Percentiles rank a stretch among this genome's conserved stretches.
Evolutionary conservation across 1,284 basidiomycete genomes (phyloP).

Genomic region (Meripilus lineatus): DNA sequence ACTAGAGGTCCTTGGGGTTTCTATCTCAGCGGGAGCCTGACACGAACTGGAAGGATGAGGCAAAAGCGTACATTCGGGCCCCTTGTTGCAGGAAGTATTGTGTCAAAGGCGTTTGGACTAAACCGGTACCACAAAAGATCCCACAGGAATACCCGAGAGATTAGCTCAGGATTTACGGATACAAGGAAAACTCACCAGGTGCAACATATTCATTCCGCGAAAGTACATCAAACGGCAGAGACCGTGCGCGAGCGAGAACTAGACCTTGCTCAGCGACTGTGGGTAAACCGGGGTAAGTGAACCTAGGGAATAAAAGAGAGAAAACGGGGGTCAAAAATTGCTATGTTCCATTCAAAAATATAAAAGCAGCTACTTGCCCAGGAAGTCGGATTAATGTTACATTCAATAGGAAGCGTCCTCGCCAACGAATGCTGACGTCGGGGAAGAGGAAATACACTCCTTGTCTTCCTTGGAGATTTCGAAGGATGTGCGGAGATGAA

Average conservation of each 20-base stretch:
- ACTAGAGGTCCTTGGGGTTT: slow-evolving; percentile 8
- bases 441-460: slow-evolving; percentile 87
- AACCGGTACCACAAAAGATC: slow-evolving; percentile 13
- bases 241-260: slow-evolving; percentile 62
- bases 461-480: slow-evolving; percentile 70
- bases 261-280: slow-evolving; percentile 36
- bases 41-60: slow-evolving; percentile 22
- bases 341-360: no score
- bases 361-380: slow-evolving; percentile 56
- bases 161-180: slow-evolving; percentile 1
- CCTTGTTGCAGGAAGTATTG: slow-evolving; percentile 76
- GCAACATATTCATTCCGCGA: slow-evolving; percentile 70
- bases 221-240: slow-evolving; percentile 74
- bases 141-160: neutral
- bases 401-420: slow-evolving; percentile 72
- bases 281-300: neutral
- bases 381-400: slow-evolving; percentile 74
- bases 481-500: slow-evolving; percentile 71
- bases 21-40: slow-evolving; percentile 14
- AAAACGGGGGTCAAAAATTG: no score
- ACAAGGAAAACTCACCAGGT: slow-evolving; percentile 51
- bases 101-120: slow-evolving; percentile 55
- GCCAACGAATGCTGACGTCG: slow-evolving; percentile 78
- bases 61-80: slow-evolving; percentile 64
- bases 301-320: neutral